Evolutionary conservation across 306 rosid species (phyloP), one percentile per base, ranked within the genome.

Genomic region (Cyclanthera cordifolia): DNA sequence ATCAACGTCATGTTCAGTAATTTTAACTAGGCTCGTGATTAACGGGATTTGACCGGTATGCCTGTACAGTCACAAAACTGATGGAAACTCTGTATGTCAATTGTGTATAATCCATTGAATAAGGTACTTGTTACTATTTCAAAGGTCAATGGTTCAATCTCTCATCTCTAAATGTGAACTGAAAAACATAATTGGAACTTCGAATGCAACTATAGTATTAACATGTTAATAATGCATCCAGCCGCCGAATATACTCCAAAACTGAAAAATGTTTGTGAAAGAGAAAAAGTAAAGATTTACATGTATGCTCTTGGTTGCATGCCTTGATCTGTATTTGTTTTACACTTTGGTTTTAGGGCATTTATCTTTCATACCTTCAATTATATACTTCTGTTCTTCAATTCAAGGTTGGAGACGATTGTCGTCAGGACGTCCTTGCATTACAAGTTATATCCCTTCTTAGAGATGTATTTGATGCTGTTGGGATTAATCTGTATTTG

Each of bases 401-500:
- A n/a, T 79, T 80, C 24, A 72, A 90, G 99, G 96, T 90, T 60
- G 99, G 99, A 83, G 99, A 93, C 75, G 99, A 93, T 82, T 93
- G 99, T 81, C 86, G 99, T 66, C 99, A 93, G 82, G 99, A 93
- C 74, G 95, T 93, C 69, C 96, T 93, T 76, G 99, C 99, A 72
- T 93, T 93, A 77, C 99, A 93, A 90, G 96, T 93, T 67, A 93
- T 93, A 78, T 39, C 99, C 11, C 94, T 93, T 72, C 94, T 93
- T 70, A 83, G 99, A 78, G 99, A 90, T 85, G 81, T 90, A 77
- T 93, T 90, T 86, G 82, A 80, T 81, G 91, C 99, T 15, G 88
- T 87, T 72, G 99, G 99, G 71, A 21, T 93, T 75, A 83, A 87
- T 72, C 95, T 93, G 52, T 93, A 90, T 79, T 72, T 93, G 61